These are phyloP conservation scores for Halophytophthora polymorphica DNA, from an alignment of 352 stramenopile genomes.

Conservation along the genomic window DNA sequence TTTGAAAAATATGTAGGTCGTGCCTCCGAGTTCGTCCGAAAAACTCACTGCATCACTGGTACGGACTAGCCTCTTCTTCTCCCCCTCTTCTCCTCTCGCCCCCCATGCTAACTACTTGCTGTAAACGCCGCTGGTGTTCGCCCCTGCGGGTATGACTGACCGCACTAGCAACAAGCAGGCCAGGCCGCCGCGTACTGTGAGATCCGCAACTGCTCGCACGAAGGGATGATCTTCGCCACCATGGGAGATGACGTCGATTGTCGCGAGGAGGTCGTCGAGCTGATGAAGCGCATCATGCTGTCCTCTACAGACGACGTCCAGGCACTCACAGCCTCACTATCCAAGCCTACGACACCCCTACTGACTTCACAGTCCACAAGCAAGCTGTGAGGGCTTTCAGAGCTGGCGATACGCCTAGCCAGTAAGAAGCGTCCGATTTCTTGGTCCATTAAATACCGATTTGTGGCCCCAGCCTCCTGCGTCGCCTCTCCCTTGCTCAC, in stretches of 20 bases:
- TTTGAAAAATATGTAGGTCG: conserved; percentile 31
- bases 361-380: not conserved
- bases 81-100: not conserved
- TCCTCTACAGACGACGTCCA: not conserved
- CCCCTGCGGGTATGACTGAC: not conserved
- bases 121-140: conserved; percentile 1
- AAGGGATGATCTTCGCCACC: conserved; percentile 62
- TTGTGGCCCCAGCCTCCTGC: not conserved
- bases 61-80: conserved; percentile 4
- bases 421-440: not conserved
- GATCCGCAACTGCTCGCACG: conserved; percentile 52
- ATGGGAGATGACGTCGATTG: conserved; percentile 62
- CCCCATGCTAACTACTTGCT: not conserved
- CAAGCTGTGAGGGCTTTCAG: not conserved
- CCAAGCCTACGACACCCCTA: conserved; percentile 3
- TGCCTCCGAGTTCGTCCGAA: conserved; percentile 53
- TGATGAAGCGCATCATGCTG: conserved; percentile 40
- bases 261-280: conserved; percentile 33
- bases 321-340: not conserved
- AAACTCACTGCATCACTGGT: conserved; percentile 54
- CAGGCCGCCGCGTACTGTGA: conserved; percentile 40
- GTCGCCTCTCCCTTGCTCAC: conserved; percentile 10
- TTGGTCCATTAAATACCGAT: not conserved
- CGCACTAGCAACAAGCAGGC: conserved; percentile 31
- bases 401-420: not conserved